phyloP scores from a whole-genome alignment of 2,329 filamentous ascomycete genomes.

The Epichloe uncinata region DNA sequence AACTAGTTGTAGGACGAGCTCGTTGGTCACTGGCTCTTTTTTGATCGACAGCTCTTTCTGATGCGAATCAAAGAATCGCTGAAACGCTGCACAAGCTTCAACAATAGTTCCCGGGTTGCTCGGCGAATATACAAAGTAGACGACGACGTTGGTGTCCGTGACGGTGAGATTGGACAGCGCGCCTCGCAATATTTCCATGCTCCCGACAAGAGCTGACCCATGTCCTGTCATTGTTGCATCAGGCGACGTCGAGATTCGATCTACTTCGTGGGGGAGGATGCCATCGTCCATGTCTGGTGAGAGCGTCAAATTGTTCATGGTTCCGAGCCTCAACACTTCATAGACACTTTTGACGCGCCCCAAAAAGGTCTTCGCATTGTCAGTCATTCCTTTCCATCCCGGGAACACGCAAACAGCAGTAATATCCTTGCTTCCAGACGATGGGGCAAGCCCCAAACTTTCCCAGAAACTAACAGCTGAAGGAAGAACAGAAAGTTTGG shows the following conservation, averaged over 20 bases:
- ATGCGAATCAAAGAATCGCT: conserved; percentile 51
- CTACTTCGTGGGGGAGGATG: conserved; percentile 35
- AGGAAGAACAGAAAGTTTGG: conserved; percentile 58
- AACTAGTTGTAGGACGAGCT: conserved; percentile 67
- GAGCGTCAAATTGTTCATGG: conserved; percentile 40
- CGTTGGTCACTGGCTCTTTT: conserved; percentile 35
- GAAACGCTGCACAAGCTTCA: conserved; percentile 62
- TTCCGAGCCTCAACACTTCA: conserved; percentile 60
- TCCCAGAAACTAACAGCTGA: conserved; percentile 73
- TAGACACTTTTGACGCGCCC: conserved; percentile 57
- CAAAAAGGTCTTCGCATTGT: conserved; percentile 50
- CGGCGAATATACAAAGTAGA: conserved; percentile 65
- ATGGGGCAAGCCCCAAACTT: conserved; percentile 59
- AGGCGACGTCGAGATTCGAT: conserved; percentile 29
- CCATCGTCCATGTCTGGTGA: conserved; percentile 27
- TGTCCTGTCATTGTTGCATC: conserved; percentile 27
- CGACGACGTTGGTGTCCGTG: conserved; percentile 50
- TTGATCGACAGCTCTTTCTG: conserved; percentile 30
- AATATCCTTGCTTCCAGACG: conserved; percentile 58
- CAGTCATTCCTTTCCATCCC: conserved; percentile 45
- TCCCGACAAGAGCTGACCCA: conserved; percentile 32
- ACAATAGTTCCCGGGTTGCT: conserved; percentile 47
- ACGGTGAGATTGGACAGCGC: conserved; percentile 28
- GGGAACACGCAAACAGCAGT: conserved; percentile 59
- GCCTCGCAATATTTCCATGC: conserved; percentile 34